Evolutionary conservation across 371 early-diverging fungal genomes (phyloP).

Genomic region (Catenaria anguillulae): DNA sequence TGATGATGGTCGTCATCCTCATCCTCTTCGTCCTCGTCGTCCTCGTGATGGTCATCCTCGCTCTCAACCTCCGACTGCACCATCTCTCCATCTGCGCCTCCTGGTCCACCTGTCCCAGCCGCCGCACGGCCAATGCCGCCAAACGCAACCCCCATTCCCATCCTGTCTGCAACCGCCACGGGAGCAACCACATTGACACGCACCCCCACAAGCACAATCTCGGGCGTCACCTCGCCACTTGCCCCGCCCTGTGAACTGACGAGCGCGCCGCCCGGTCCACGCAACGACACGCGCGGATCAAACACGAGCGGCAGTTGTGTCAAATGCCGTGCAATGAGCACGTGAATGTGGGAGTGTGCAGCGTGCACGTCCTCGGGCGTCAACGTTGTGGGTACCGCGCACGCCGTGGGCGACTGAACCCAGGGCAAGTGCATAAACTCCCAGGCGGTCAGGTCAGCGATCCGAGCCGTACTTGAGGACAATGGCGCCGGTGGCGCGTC

Average conservation of each 20-base stretch:
- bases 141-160: no score
- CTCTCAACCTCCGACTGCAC: no score
- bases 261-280: background rate
- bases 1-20: constrained; percentile 4
- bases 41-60: background rate
- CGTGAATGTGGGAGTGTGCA: background rate
- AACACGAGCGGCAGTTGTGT: background rate
- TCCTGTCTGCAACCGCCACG: no score
- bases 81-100: background rate
- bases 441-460: background rate
- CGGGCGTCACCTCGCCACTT: background rate
- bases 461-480: no score
- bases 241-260: no score
- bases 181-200: no score
- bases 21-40: background rate
- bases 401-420: background rate
- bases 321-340: background rate
- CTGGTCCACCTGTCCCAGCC: no score
- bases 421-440: background rate
- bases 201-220: background rate
- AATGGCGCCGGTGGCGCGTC: no score
- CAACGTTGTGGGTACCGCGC: background rate
- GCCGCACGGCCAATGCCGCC: no score
- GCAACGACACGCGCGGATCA: background rate
- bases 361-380: background rate